Percentiles rank a stretch among this genome's conserved stretches.
phyloP scores from a whole-genome alignment of 495 filamentous ascomycete species.

The Extremus antarcticus region DNA sequence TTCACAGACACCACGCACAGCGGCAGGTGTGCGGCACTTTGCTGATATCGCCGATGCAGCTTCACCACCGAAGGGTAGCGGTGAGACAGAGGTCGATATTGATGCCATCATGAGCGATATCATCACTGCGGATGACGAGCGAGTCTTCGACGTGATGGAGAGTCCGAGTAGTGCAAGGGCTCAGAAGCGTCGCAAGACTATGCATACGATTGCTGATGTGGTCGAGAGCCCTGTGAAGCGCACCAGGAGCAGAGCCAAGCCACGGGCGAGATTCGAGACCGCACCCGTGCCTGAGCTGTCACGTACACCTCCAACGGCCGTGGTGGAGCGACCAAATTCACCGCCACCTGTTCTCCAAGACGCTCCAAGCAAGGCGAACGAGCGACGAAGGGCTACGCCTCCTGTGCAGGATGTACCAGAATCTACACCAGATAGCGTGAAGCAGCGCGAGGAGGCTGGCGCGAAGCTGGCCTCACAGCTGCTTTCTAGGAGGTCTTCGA shows the following conservation, averaged over 20 bases:
- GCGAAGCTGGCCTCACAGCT: conserved; percentile 13
- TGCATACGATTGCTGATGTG: background rate
- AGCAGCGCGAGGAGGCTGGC: conserved; percentile 19
- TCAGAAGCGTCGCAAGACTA: conserved; percentile 10
- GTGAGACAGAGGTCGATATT: conserved; percentile 15
- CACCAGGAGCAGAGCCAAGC: background rate
- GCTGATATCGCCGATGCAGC: conserved; percentile 28
- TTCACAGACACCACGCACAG: conserved; percentile 13
- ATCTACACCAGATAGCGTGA: conserved; percentile 18
- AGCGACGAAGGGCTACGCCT: conserved; percentile 2
- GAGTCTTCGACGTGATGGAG: conserved; percentile 13
- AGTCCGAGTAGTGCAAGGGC: conserved; percentile 3
- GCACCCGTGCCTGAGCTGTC: no score
- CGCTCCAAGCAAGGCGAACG: conserved; percentile 15
- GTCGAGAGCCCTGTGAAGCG: background rate
- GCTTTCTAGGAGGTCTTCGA: conserved; percentile 6
- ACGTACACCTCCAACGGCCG: no score
- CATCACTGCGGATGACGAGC: conserved; percentile 20
- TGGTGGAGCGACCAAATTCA: background rate
- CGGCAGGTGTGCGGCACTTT: conserved; percentile 17
- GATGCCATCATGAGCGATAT: conserved; percentile 23
- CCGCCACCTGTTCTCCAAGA: background rate
- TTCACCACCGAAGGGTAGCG: conserved; percentile 15
- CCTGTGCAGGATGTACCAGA: background rate
- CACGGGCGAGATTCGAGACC: background rate